A percentile compares a stretch with the other conserved stretches of the same genome.
phyloP scores from a whole-genome alignment of 257 asterid species.

The Solanum sparsipilum region DNA sequence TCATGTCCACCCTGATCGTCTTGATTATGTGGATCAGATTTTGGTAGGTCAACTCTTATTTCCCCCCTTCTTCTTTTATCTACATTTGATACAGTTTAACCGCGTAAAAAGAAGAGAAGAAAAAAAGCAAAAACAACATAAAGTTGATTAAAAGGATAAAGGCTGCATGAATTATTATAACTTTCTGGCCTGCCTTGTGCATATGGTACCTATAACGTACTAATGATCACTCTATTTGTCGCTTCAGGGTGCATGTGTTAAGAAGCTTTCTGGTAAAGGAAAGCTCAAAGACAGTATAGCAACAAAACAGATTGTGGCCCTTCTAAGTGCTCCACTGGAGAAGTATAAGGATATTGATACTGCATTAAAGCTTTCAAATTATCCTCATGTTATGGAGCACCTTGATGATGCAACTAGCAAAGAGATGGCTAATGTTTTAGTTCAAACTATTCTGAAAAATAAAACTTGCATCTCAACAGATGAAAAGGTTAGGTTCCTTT shows the following conservation, averaged over 20 bases:
- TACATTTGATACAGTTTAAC: not conserved
- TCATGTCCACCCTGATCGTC: constrained; percentile 94
- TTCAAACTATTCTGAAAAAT: constrained; percentile 76
- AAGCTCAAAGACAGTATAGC: constrained; percentile 78
- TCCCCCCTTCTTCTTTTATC: not conserved
- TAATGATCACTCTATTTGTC: not conserved
- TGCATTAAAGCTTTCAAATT: constrained; percentile 82
- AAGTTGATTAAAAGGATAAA: not conserved
- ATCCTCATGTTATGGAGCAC: constrained; percentile 80
- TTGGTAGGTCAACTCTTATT: constrained; percentile 39
- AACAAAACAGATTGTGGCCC: constrained; percentile 85
- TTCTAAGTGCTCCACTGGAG: constrained; percentile 94
- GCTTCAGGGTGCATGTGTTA: constrained; percentile 85
- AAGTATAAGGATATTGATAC: constrained; percentile 92
- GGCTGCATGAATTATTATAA: not conserved
- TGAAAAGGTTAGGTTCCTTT: constrained; percentile 55
- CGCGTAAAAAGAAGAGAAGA: not conserved
- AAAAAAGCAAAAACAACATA: not conserved
- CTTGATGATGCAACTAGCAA: constrained; percentile 69
- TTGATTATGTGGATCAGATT: constrained; percentile 92
- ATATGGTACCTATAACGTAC: not conserved
- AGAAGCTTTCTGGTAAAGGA: constrained; percentile 75
- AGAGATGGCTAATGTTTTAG: constrained; percentile 89
- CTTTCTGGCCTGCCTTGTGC: not conserved
- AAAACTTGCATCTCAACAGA: constrained; percentile 69